phyloP scores from a whole-genome alignment of 768 basidiomycete species.

The Lactarius sanguifluus region DNA sequence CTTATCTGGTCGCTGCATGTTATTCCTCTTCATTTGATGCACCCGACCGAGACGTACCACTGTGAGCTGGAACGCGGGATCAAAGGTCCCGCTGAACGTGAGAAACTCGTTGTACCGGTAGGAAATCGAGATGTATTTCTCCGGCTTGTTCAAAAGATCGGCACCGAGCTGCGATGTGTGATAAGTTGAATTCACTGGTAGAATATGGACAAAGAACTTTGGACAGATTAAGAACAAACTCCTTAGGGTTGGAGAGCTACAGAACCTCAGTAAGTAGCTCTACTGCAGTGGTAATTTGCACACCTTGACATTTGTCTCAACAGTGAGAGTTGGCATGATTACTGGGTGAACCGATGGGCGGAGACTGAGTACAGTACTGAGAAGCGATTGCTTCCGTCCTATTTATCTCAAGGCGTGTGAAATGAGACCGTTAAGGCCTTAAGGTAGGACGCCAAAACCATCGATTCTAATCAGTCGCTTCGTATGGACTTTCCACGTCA shows the following conservation, averaged over 20 bases:
- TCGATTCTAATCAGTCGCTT: neutral
- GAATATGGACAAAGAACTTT: conserved; percentile 1
- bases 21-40: neutral
- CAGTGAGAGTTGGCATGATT: conserved; percentile 23
- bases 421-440: neutral
- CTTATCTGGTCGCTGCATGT: conserved; percentile 43
- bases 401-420: neutral
- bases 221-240: conserved; percentile 21
- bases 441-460: neutral
- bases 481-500: neutral
- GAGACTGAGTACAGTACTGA: no score
- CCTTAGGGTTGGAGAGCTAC: conserved; percentile 14
- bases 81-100: conserved; percentile 60
- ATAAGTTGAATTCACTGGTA: neutral
- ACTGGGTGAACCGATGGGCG: neutral
- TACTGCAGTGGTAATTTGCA: neutral
- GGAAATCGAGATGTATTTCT: conserved; percentile 52
- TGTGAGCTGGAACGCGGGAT: conserved; percentile 60
- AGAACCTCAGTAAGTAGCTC: neutral
- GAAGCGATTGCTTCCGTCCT: neutral
- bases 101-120: conserved; percentile 59
- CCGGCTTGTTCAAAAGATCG: conserved; percentile 53
- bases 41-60: conserved; percentile 46
- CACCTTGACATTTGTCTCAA: conserved; percentile 29
- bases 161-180: conserved; percentile 47